phyloP scores from a whole-genome alignment of 2,329 filamentous ascomycete species.

The Pseudodiploospora longispora region DNA sequence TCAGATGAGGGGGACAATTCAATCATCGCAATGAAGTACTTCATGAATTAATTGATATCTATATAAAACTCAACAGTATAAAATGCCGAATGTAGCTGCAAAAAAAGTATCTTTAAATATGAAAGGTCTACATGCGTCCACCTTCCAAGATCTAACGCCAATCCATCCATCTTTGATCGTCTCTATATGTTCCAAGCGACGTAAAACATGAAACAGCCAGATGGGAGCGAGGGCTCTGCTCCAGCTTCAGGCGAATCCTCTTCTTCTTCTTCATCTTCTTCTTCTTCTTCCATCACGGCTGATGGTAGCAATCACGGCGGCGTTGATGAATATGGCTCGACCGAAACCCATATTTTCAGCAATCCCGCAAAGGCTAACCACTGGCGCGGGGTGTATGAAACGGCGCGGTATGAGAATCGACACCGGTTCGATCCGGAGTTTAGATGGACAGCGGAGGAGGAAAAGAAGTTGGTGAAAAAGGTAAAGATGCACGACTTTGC shows the following conservation, averaged over 20 bases:
- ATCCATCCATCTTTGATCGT: too few species aligned
- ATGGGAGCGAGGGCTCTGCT: background rate
- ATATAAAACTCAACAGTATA: too few species aligned
- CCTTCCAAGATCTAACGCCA: too few species aligned
- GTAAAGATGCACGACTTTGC: constrained; percentile 34
- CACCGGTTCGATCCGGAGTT: constrained; percentile 52
- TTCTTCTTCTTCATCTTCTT: background rate
- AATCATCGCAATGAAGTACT: background rate
- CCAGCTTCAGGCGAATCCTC: constrained; percentile 1
- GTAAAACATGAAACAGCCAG: background rate
- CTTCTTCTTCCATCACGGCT: background rate
- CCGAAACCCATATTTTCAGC: constrained; percentile 35
- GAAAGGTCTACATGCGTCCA: too few species aligned
- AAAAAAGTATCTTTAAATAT: too few species aligned
- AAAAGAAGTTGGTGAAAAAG: constrained; percentile 45
- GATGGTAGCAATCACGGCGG: too few species aligned
- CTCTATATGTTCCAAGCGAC: background rate
- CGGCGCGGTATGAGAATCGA: constrained; percentile 49
- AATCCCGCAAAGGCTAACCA: constrained; percentile 44
- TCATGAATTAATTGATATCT: background rate
- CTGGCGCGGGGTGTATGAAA: constrained; percentile 46
- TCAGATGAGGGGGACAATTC: background rate
- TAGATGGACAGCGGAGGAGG: constrained; percentile 48
- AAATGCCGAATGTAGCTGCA: too few species aligned
- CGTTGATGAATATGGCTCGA: constrained; percentile 7